Conservation (phyloP, 306 rosid genomes). For the Sicyos edulis region DNA sequence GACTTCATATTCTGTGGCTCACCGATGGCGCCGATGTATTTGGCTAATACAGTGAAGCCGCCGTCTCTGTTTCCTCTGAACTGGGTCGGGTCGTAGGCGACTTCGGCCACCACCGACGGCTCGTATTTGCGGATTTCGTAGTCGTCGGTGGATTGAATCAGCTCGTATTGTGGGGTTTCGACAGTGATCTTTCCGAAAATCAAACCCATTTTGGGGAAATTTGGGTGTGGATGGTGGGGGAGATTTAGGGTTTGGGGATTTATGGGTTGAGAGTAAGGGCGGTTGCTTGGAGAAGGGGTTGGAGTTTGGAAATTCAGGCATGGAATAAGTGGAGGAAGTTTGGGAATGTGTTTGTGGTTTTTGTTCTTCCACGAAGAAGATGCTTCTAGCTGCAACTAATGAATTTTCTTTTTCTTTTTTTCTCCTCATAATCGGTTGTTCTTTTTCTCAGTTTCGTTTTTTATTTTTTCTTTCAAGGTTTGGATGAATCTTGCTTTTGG, state of each 20-base stretch:
- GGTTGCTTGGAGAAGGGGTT: slow-evolving; percentile 10
- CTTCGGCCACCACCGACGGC: slow-evolving; percentile 60
- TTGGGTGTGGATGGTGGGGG: neutral
- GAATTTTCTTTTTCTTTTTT: too few species aligned
- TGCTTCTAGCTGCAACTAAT: too few species aligned
- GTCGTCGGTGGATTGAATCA: slow-evolving; percentile 40
- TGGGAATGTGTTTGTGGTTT: slow-evolving; percentile 3
- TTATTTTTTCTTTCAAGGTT: too few species aligned
- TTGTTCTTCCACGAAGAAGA: slow-evolving; percentile 6
- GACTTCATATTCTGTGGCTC: slow-evolving; percentile 63
- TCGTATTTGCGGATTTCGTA: slow-evolving; percentile 68
- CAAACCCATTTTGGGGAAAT: slow-evolving; percentile 55
- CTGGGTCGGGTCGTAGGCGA: slow-evolving; percentile 65
- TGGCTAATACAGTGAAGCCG: slow-evolving; percentile 58
- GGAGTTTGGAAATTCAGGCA: neutral
- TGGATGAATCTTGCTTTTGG: too few species aligned
- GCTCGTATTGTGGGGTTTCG: slow-evolving; percentile 51
- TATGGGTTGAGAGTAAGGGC: neutral
- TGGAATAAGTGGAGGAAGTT: slow-evolving; percentile 19
- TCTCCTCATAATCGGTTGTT: too few species aligned
- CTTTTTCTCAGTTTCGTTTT: too few species aligned
- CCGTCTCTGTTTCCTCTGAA: slow-evolving; percentile 78
- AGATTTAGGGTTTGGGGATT: neutral
- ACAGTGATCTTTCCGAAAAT: slow-evolving; percentile 62
- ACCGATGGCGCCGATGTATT: slow-evolving; percentile 78